Evolutionary conservation across 192 early-diverging fungal genomes (phyloP).

Genomic region (Haplosporangium gracile): DNA sequence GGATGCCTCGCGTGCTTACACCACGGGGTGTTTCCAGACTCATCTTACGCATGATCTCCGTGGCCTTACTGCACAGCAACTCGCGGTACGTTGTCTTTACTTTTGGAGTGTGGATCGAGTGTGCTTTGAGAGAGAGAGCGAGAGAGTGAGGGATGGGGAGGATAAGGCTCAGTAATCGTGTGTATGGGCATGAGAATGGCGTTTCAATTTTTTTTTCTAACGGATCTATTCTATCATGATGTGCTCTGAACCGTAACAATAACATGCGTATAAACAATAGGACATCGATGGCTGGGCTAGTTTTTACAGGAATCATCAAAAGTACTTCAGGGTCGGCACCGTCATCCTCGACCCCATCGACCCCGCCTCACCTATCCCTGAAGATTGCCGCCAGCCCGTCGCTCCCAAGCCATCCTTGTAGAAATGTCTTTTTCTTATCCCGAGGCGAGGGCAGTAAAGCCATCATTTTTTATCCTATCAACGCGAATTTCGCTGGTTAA

Average conservation of each 20-base stretch:
- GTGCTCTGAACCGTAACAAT: not conserved
- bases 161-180: not conserved
- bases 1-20: slow-evolving; percentile 94
- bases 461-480: not conserved
- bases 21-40: slow-evolving; percentile 94
- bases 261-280: slow-evolving; percentile 40
- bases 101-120: not conserved
- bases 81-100: slow-evolving; percentile 67
- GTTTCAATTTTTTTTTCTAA: not conserved
- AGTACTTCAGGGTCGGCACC: slow-evolving; percentile 88
- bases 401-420: slow-evolving; percentile 57
- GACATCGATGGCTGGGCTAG: slow-evolving; percentile 83
- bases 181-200: not conserved
- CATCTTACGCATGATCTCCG: slow-evolving; percentile 96
- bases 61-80: slow-evolving; percentile 80
- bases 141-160: not conserved
- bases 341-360: slow-evolving; percentile 89
- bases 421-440: not conserved
- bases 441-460: not conserved
- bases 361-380: slow-evolving; percentile 84
- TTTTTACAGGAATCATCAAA: slow-evolving; percentile 90
- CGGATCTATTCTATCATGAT: not conserved
- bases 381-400: slow-evolving; percentile 74
- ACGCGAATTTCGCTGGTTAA: not conserved
- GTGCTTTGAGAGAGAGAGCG: not conserved